Conservation (phyloP, 805 yeast genomes). For the Ogataea nitratoaversa region DNA sequence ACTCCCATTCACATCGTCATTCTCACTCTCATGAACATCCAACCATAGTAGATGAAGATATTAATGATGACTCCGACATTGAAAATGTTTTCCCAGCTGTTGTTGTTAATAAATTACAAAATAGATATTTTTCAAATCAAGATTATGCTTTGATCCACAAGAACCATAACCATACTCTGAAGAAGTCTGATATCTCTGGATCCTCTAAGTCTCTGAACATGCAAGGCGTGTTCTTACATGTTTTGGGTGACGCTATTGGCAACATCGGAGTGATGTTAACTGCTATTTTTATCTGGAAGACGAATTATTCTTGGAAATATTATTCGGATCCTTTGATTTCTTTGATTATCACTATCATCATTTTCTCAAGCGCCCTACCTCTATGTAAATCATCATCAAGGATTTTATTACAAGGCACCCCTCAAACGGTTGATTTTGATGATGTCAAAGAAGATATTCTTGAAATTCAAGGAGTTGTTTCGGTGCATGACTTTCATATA, state of each 20-base stretch:
- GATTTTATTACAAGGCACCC: slow-evolving; percentile 89
- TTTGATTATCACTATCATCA: slow-evolving; percentile 77
- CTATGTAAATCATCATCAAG: slow-evolving; percentile 81
- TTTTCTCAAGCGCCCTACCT: slow-evolving; percentile 88
- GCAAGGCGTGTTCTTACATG: slow-evolving; percentile 96
- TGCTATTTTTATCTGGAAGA: slow-evolving; percentile 91
- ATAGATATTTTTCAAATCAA: slow-evolving; percentile 6
- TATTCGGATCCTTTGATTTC: slow-evolving; percentile 87
- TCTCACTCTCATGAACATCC: slow-evolving; percentile 15
- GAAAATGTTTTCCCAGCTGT: slow-evolving; percentile 26
- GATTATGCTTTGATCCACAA: slow-evolving; percentile 16
- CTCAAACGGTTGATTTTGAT: slow-evolving; percentile 74
- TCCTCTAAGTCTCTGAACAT: slow-evolving; percentile 74
- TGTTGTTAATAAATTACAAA: slow-evolving; percentile 22
- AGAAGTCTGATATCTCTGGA: slow-evolving; percentile 15
- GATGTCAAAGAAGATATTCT: slow-evolving; percentile 66
- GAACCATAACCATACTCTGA: slow-evolving; percentile 22
- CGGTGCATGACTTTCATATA: slow-evolving; percentile 92
- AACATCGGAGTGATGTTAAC: slow-evolving; percentile 88
- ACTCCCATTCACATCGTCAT: slow-evolving; percentile 14
- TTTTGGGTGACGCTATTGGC: slow-evolving; percentile 93
- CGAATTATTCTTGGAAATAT: slow-evolving; percentile 82
- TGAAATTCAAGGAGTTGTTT: slow-evolving; percentile 65
- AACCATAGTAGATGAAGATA: slow-evolving; percentile 1
- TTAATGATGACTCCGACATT: slow-evolving; percentile 19